Base-by-base conservation (phyloP, 805 yeast genomes). In the Brettanomyces custersianus region DNA sequence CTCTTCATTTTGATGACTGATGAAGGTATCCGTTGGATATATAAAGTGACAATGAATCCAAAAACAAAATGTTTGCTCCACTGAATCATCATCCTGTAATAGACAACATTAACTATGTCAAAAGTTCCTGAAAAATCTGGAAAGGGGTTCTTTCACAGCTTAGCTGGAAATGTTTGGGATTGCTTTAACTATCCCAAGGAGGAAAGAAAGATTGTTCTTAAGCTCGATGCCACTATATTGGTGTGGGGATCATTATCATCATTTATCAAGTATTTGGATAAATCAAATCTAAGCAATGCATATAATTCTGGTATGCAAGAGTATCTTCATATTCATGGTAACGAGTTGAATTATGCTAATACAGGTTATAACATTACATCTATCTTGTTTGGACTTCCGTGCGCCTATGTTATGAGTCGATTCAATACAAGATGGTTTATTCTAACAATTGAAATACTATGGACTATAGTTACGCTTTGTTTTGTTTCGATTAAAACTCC, bases 291-390 rank as follows among this genome's bases (percentile, higher is more conserved):
- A 38, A 68, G 67, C 41, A 76, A 78, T 47, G 86, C 86, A 1
- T 80, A 77, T 46, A 77, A 74, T 28, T 68, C 77, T 13, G 80
- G 83, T 16, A 65, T 80, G 72, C 55, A 67, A 40, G 75, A 69
- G 44, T 76, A 63, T 31, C 57, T 79, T 25, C 62, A 63, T 4
- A 68, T 81, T 69, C 47, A 63, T 36, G 83, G 82, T 10, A 71
- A 77, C 49, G 54, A 49, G 35, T 42, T 47, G 18, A 37, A 47
- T 11, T 43, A 49, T 31, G 51, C 42, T 61, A 69, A 33, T 44
- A 74, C 71, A 10, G 57, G 74, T 53, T 80, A 67, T 55, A 67
- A 63, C 27, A 66, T 74, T 46, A 66, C 39, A 32, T 49, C 64
- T 23, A 52, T 68, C 46, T 55, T 66, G 54, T 29, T 52, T 6